Conservation (phyloP, 441 rosid species). For the Gossypium schwendimanii region DNA sequence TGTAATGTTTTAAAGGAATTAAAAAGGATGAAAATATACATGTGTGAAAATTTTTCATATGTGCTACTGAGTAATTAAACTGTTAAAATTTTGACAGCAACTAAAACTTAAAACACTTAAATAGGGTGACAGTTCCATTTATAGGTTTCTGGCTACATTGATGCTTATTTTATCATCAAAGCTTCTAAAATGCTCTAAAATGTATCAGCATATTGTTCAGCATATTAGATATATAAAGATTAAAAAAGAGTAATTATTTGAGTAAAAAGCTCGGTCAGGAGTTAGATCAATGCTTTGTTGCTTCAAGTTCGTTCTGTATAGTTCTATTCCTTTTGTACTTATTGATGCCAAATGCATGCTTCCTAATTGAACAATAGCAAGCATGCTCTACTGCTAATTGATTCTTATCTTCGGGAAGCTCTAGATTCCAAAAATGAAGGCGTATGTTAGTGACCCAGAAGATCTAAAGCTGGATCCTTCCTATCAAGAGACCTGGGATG, state of each 20-base stretch:
- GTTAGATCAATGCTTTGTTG: slow-evolving; percentile 2
- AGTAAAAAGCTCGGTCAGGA: neutral
- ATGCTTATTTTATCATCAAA: neutral
- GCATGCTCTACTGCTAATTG: slow-evolving; percentile 39
- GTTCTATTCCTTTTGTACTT: neutral
- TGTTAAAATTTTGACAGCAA: neutral
- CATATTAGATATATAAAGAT: neutral
- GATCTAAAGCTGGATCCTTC: slow-evolving; percentile 87
- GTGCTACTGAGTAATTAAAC: neutral
- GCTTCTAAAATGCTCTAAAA: slow-evolving; percentile 1
- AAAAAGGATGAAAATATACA: neutral
- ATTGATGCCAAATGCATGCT: slow-evolving; percentile 4
- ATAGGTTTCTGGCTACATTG: neutral
- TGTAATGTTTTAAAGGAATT: neutral
- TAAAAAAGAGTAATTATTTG: neutral
- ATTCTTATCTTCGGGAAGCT: slow-evolving; percentile 66
- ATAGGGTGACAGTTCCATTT: neutral
- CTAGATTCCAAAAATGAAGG: slow-evolving; percentile 99
- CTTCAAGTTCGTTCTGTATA: neutral
- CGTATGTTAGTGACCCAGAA: slow-evolving; percentile 88
- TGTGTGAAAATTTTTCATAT: neutral
- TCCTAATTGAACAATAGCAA: neutral
- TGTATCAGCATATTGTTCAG: neutral
- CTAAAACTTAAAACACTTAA: neutral
- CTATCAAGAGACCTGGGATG: slow-evolving; percentile 98